These are phyloP conservation scores for Penicillium arizonense DNA, from an alignment of 495 filamentous ascomycete species.

Conservation along the genomic window DNA sequence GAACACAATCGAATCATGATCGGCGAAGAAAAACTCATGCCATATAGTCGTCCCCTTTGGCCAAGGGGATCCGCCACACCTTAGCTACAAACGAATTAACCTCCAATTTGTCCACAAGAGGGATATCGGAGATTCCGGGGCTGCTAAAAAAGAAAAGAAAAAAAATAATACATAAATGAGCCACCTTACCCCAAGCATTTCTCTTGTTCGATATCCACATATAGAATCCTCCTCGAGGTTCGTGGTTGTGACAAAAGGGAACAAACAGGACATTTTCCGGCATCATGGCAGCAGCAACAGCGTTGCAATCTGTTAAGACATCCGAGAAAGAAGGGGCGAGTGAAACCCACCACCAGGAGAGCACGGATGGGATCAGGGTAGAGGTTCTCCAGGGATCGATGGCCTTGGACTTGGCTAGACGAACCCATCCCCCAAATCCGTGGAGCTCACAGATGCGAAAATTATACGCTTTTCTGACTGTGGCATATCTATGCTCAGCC, in stretches of 20 bases:
- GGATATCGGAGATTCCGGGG: neutral
- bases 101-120: neutral
- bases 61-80: conserved; percentile 10
- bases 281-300: conserved; percentile 4
- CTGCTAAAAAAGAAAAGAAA: too few relatives aligned
- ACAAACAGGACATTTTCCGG: neutral
- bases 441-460: conserved; percentile 12
- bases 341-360: conserved; percentile 3
- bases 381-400: conserved; percentile 14
- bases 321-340: conserved; percentile 1
- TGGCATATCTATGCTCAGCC: conserved; percentile 11
- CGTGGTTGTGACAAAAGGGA: neutral
- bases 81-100: neutral
- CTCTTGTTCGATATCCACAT: too few relatives aligned
- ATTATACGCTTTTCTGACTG: conserved; percentile 8
- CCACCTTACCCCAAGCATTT: too few relatives aligned
- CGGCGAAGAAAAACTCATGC: neutral
- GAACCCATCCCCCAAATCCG: conserved; percentile 9
- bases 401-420: conserved; percentile 12
- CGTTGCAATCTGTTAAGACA: neutral
- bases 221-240: too few relatives aligned
- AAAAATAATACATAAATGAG: too few relatives aligned
- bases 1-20: neutral
- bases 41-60: conserved; percentile 1
- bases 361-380: conserved; percentile 8